Conservation (phyloP, 139 green algal species). For the Raphidocelis subcapitata region DNA sequence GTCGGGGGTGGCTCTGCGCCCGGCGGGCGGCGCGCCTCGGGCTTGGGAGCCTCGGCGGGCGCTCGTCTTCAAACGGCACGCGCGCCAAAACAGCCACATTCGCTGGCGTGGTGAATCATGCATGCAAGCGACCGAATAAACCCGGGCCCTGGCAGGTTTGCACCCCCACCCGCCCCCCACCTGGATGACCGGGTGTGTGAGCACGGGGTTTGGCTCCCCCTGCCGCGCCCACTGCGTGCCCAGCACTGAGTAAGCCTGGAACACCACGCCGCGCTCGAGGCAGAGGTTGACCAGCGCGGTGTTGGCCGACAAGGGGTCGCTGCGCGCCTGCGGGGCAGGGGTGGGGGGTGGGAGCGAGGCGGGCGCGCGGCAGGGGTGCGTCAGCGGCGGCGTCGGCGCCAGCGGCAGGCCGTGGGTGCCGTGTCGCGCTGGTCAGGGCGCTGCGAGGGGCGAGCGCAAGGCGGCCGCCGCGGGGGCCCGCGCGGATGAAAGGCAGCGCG, state of each 20-base stretch:
- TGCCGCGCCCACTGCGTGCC: constrained; percentile 59
- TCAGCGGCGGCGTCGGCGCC: constrained; percentile 1
- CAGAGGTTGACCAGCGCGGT: constrained; percentile 48
- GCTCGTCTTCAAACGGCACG: too few relatives aligned
- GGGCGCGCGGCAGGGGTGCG: constrained; percentile 2
- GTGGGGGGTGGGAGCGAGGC: neutral
- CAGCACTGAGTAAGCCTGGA: constrained; percentile 67
- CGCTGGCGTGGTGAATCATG: neutral
- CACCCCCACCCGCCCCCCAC: neutral
- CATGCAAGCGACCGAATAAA: neutral
- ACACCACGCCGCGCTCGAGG: constrained; percentile 45
- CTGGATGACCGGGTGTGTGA: constrained; percentile 34
- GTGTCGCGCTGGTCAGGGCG: too few relatives aligned
- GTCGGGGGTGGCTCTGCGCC: too few relatives aligned
- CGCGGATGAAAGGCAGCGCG: too few relatives aligned
- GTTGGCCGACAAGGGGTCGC: constrained; percentile 28
- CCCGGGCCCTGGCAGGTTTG: neutral
- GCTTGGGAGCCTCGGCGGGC: too few relatives aligned
- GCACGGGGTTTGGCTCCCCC: constrained; percentile 55
- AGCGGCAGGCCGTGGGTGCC: too few relatives aligned
- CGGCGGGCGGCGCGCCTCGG: too few relatives aligned
- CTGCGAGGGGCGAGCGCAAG: neutral
- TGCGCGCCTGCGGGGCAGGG: constrained; percentile 5
- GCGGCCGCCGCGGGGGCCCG: neutral
- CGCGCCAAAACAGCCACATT: too few relatives aligned